phyloP scores from a whole-genome alignment of 495 filamentous ascomycete species.

The Penicillium angulare region DNA sequence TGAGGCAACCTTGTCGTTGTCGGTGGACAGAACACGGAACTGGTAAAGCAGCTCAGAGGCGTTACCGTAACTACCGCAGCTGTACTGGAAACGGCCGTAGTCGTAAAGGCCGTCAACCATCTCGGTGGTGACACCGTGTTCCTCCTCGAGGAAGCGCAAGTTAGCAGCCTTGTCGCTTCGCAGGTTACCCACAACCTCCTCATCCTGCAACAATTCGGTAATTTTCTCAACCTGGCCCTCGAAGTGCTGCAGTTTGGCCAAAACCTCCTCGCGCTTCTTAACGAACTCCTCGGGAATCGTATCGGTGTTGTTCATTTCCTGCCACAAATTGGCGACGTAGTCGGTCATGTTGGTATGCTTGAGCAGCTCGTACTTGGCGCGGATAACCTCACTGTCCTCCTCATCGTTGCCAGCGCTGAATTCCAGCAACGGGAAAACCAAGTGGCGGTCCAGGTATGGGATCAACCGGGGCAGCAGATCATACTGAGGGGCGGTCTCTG shows the following conservation, averaged over 20 bases:
- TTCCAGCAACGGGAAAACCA: slow-evolving; percentile 91
- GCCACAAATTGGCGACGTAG: slow-evolving; percentile 86
- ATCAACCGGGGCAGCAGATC: slow-evolving; percentile 88
- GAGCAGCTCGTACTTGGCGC: slow-evolving; percentile 85
- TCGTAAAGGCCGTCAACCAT: slow-evolving; percentile 95
- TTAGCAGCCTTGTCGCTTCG: slow-evolving; percentile 96
- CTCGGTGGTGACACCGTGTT: slow-evolving; percentile 86
- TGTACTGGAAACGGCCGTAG: slow-evolving; percentile 94
- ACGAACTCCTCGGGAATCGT: slow-evolving; percentile 79
- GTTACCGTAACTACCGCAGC: slow-evolving; percentile 84
- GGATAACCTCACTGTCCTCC: slow-evolving; percentile 65
- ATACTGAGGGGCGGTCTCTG: slow-evolving; percentile 61
- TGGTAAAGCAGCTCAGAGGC: slow-evolving; percentile 90
- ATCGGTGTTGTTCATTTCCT: slow-evolving; percentile 77
- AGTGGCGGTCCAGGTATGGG: slow-evolving; percentile 89
- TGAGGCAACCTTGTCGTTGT: slow-evolving; percentile 92
- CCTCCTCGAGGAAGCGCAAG: slow-evolving; percentile 91
- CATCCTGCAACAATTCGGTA: slow-evolving; percentile 74
- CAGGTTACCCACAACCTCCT: slow-evolving; percentile 83
- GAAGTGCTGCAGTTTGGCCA: slow-evolving; percentile 73
- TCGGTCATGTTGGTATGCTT: slow-evolving; percentile 98
- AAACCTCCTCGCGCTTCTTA: slow-evolving; percentile 83
- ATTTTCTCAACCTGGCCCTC: slow-evolving; percentile 85
- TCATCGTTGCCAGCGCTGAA: slow-evolving; percentile 63
- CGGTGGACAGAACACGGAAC: slow-evolving; percentile 94